phyloP scores from a whole-genome alignment of 2,329 filamentous ascomycete genomes.

The Dothideomycetes sp. region DNA sequence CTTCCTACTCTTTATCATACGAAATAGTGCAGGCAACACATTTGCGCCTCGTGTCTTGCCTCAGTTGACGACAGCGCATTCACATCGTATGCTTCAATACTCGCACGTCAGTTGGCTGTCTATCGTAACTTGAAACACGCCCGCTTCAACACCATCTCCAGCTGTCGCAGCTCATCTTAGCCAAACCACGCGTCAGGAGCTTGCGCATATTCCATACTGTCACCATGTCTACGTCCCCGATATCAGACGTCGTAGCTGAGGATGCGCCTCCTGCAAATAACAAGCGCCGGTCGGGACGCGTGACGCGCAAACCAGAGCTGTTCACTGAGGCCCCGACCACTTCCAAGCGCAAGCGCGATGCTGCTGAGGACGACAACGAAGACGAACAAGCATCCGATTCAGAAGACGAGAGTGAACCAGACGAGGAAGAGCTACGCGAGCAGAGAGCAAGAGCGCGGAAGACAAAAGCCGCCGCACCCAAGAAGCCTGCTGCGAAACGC shows the following conservation, averaged over 20 bases:
- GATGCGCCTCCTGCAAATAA: slow-evolving; percentile 6
- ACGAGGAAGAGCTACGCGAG: slow-evolving; percentile 43
- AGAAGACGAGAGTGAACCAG: slow-evolving; percentile 29
- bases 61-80: too few relatives aligned
- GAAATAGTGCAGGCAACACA: too few relatives aligned
- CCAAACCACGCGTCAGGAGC: too few relatives aligned
- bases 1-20: too few relatives aligned
- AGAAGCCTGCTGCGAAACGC: slow-evolving; percentile 41
- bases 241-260: slow-evolving; percentile 1
- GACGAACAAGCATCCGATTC: slow-evolving; percentile 29
- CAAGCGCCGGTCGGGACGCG: slow-evolving; percentile 15
- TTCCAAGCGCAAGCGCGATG: slow-evolving; percentile 40
- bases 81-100: too few relatives aligned
- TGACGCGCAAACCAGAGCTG: slow-evolving; percentile 15
- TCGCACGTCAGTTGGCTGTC: too few relatives aligned
- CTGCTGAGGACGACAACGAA: slow-evolving; percentile 25
- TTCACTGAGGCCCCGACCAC: slow-evolving; percentile 8
- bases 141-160: too few relatives aligned
- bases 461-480: slow-evolving; percentile 23
- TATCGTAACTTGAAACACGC: too few relatives aligned
- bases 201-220: too few relatives aligned
- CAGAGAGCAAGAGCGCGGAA: slow-evolving; percentile 23
- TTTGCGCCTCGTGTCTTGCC: too few relatives aligned
- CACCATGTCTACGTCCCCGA: slow-evolving; percentile 6
- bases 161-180: too few relatives aligned